Percentiles rank a stretch among this genome's conserved stretches.
Evolutionary conservation across 1,139 yeast species (phyloP).

Genomic region (Kazachstania sp.): DNA sequence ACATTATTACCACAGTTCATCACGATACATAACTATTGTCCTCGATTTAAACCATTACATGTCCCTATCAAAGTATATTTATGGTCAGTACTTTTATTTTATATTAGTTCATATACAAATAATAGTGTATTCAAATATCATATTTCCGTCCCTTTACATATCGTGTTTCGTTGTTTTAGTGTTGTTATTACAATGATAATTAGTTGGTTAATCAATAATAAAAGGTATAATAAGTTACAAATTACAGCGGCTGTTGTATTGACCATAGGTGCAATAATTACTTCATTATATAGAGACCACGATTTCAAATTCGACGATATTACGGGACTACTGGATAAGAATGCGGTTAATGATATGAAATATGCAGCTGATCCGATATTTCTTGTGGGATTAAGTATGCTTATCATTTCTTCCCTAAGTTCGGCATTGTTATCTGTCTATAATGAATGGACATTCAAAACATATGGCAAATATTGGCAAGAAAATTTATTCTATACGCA

Average conservation of each 20-base stretch:
- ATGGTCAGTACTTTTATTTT: slow-evolving; percentile 44
- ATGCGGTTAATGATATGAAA: background rate
- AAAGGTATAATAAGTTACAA: slow-evolving; percentile 40
- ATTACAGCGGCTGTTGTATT: slow-evolving; percentile 44
- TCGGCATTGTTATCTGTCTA: slow-evolving; percentile 50
- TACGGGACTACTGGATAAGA: too few species aligned
- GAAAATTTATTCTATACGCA: slow-evolving; percentile 59
- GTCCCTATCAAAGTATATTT: slow-evolving; percentile 46
- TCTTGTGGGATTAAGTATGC: slow-evolving; percentile 38
- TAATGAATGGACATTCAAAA: slow-evolving; percentile 42
- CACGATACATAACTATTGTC: slow-evolving; percentile 24
- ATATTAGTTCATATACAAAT: slow-evolving; percentile 45
- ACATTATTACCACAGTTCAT: slow-evolving; percentile 37
- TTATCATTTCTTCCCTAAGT: slow-evolving; percentile 41
- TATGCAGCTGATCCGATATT: slow-evolving; percentile 17
- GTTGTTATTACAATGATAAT: slow-evolving; percentile 54
- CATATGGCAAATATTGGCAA: slow-evolving; percentile 54
- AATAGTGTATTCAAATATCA: slow-evolving; percentile 52
- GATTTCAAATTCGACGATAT: slow-evolving; percentile 12
- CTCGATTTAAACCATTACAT: slow-evolving; percentile 30
- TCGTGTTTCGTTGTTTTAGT: slow-evolving; percentile 58
- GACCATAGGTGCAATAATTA: slow-evolving; percentile 49
- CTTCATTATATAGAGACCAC: slow-evolving; percentile 31
- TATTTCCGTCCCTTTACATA: slow-evolving; percentile 60
- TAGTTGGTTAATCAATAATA: slow-evolving; percentile 42